Evolutionary conservation across 1,284 basidiomycete species (phyloP).

Genomic region (Violaceomyces palustris): DNA sequence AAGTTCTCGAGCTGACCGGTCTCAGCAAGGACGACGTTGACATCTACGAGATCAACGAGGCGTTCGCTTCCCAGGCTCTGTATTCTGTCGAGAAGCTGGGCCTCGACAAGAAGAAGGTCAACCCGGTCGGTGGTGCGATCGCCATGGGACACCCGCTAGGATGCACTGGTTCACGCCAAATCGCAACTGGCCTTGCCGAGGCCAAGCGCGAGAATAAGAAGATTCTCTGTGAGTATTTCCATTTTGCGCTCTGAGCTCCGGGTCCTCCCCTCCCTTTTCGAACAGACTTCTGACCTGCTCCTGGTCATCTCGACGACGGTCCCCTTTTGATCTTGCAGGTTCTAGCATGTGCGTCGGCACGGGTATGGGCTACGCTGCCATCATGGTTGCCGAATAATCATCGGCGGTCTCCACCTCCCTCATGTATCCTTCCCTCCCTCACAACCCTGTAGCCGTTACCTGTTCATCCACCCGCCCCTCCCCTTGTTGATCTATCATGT

Average conservation of each 20-base stretch:
- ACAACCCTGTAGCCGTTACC: too few species aligned
- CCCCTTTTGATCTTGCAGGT: too few species aligned
- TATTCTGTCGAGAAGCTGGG: conserved; percentile 60
- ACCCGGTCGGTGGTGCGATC: conserved; percentile 57
- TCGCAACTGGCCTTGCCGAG: conserved; percentile 76
- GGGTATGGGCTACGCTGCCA: conserved; percentile 75
- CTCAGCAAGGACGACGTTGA: conserved; percentile 45
- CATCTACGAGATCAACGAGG: conserved; percentile 53
- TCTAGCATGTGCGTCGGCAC: conserved; percentile 83
- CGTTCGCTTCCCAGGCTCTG: conserved; percentile 56
- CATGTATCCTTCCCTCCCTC: too few species aligned
- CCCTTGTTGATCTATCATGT: too few species aligned
- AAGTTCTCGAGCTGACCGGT: conserved; percentile 43
- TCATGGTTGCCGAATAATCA: conserved; percentile 69
- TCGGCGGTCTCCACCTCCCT: too few species aligned
- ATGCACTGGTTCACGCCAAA: conserved; percentile 72
- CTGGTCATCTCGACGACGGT: too few species aligned
- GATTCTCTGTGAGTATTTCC: conserved; percentile 17
- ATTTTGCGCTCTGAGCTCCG: too few species aligned
- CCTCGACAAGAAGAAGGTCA: conserved; percentile 55
- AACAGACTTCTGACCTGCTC: too few species aligned
- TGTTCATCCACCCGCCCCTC: too few species aligned
- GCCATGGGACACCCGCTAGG: conserved; percentile 55
- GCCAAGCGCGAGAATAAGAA: conserved; percentile 63
- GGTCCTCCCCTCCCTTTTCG: too few species aligned